Evolutionary conservation across 1,139 yeast species (phyloP).

Genomic region (Suhomyces wounanorum): DNA sequence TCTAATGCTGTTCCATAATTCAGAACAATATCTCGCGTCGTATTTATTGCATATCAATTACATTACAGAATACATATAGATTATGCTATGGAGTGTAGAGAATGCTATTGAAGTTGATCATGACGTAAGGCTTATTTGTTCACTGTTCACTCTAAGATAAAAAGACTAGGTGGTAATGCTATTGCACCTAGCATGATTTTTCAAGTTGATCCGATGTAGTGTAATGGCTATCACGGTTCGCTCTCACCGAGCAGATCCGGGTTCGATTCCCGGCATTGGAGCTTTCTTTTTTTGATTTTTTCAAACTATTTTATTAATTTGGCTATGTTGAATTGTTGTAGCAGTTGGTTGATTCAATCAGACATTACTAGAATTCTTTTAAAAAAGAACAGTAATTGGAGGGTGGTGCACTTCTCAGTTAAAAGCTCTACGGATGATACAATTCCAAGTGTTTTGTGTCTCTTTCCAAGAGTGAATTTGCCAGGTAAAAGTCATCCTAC

Average conservation of each 20-base stretch:
- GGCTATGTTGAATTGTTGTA: too few species aligned
- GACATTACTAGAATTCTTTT: too few species aligned
- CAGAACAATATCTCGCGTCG: not conserved
- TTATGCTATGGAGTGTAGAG: not conserved
- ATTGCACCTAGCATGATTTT: not conserved
- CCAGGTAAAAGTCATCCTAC: not conserved
- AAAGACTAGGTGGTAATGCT: too few species aligned
- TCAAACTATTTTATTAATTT: too few species aligned
- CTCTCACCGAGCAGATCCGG: constrained; percentile 83
- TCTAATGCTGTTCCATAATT: not conserved
- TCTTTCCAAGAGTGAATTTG: not conserved
- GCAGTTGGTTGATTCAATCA: too few species aligned
- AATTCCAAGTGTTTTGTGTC: not conserved
- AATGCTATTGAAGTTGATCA: not conserved
- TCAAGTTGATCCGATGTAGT: constrained; percentile 58
- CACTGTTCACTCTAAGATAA: too few species aligned
- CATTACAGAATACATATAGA: not conserved
- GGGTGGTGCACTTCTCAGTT: too few species aligned
- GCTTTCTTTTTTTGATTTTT: constrained; percentile 6
- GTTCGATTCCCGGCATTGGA: constrained; percentile 85
- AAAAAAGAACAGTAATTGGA: too few species aligned
- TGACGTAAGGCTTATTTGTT: too few species aligned
- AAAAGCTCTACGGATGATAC: too few species aligned
- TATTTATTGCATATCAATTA: not conserved
- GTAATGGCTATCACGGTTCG: constrained; percentile 85